phyloP scores from a whole-genome alignment of 306 rosid species.

The Albizia julibrissin region DNA sequence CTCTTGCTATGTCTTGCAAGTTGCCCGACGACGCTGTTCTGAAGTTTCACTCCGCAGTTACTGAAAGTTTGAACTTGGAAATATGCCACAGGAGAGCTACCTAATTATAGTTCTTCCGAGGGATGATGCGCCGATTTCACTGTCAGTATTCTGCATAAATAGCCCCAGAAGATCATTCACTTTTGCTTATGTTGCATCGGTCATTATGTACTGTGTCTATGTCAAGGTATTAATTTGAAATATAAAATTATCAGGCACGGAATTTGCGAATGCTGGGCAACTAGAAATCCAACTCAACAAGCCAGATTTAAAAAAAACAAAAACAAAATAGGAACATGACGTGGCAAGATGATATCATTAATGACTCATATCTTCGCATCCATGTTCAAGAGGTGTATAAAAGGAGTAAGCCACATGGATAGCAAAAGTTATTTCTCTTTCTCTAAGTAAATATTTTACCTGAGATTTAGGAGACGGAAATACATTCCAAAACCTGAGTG shows the following conservation, averaged over 20 bases:
- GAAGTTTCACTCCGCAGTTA: conserved; percentile 3
- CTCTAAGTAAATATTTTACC: conserved; percentile 47
- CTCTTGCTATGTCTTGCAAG: conserved; percentile 23
- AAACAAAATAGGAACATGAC: background rate
- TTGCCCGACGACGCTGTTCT: conserved; percentile 4
- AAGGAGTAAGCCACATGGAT: background rate
- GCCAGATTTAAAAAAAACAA: background rate
- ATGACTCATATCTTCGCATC: background rate
- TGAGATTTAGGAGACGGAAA: conserved; percentile 92
- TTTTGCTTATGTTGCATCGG: background rate
- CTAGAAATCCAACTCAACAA: background rate
- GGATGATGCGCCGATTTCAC: conserved; percentile 89
- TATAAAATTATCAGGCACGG: background rate
- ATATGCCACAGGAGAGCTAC: conserved; percentile 37
- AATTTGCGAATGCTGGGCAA: background rate
- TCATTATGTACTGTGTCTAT: background rate
- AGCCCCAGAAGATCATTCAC: background rate
- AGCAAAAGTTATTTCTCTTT: background rate
- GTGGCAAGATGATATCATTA: background rate
- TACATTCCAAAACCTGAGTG: conserved; percentile 90
- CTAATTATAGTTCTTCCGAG: conserved; percentile 78
- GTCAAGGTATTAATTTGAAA: background rate
- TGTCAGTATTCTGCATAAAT: conserved; percentile 69
- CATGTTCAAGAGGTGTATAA: background rate
- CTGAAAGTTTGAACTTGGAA: background rate